phyloP scores from a whole-genome alignment of 208 protist genomes.

The Acanthamoeba culbertsoni region DNA sequence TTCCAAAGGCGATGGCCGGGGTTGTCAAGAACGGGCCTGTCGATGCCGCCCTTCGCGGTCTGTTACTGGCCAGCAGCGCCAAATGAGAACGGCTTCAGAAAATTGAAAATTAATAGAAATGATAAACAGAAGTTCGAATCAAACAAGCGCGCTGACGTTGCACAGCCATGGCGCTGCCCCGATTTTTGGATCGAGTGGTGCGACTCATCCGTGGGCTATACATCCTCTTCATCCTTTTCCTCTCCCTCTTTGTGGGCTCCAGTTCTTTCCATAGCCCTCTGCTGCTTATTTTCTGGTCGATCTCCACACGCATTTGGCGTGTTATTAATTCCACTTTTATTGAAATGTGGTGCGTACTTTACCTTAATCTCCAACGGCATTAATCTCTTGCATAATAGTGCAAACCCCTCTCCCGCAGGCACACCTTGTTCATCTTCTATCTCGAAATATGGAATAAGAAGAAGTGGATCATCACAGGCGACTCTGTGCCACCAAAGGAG shows the following conservation, averaged over 20 bases:
- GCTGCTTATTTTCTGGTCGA: background rate
- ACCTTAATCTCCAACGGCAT: background rate
- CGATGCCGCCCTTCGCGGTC: background rate
- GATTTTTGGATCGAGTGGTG: background rate
- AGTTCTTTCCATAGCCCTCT: background rate
- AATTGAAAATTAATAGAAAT: background rate
- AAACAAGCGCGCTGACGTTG: too few relatives aligned
- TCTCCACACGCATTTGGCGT: conserved; percentile 42
- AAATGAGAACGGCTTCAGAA: background rate
- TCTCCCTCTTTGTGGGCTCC: background rate
- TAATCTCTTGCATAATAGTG: too few relatives aligned
- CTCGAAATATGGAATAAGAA: conserved; percentile 53
- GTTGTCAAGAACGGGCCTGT: background rate
- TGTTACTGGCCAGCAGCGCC: background rate
- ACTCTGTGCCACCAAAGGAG: conserved; percentile 40
- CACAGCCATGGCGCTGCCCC: background rate
- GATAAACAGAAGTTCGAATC: background rate
- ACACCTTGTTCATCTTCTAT: conserved; percentile 35
- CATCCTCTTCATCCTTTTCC: conserved; percentile 22
- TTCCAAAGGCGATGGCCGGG: background rate
- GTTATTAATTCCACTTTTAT: background rate
- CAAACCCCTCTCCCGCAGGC: too few relatives aligned
- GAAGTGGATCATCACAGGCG: conserved; percentile 4
- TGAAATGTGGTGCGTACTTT: conserved; percentile 44
- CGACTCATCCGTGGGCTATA: background rate